Conservation (phyloP, 2,329 filamentous ascomycete genomes). For the Esteya vermicola region DNA sequence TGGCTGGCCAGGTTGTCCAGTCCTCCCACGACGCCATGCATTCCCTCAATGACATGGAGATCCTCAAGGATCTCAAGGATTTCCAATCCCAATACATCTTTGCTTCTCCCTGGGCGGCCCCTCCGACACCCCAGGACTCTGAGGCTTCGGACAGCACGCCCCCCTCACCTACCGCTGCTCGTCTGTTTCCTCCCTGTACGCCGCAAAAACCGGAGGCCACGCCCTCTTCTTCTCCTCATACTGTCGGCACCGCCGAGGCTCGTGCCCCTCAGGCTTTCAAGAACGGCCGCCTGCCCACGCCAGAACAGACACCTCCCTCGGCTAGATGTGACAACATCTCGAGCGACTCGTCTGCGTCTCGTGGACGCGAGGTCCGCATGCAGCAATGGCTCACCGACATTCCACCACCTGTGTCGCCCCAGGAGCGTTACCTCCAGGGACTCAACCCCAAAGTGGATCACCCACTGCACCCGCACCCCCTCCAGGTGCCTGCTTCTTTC, state of each 20-base stretch:
- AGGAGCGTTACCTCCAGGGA: conserved; percentile 11
- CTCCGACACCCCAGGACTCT: conserved; percentile 7
- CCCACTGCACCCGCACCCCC: conserved; percentile 11
- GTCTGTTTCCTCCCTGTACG: background rate
- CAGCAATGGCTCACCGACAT: conserved; percentile 11
- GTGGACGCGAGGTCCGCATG: conserved; percentile 7
- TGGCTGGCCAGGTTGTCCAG: background rate
- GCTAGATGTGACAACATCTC: background rate
- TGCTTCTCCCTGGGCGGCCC: background rate
- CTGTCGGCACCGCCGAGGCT: too few species aligned
- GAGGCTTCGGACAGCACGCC: conserved; percentile 2
- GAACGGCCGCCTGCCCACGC: background rate
- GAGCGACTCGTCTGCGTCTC: background rate
- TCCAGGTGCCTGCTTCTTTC: background rate
- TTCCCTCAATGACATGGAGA: background rate
- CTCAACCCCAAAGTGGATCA: conserved; percentile 8
- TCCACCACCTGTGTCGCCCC: conserved; percentile 7
- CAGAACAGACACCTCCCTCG: background rate
- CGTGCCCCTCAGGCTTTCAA: too few species aligned
- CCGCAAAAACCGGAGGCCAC: background rate
- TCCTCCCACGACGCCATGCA: background rate
- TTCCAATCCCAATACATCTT: background rate
- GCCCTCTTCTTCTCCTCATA: too few species aligned
- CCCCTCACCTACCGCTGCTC: background rate
- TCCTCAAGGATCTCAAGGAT: background rate